Percentiles rank a stretch among this genome's conserved stretches.
Conservation (phyloP, 2,329 filamentous ascomycete genomes). For the Ceratocystiopsis minuta region DNA sequence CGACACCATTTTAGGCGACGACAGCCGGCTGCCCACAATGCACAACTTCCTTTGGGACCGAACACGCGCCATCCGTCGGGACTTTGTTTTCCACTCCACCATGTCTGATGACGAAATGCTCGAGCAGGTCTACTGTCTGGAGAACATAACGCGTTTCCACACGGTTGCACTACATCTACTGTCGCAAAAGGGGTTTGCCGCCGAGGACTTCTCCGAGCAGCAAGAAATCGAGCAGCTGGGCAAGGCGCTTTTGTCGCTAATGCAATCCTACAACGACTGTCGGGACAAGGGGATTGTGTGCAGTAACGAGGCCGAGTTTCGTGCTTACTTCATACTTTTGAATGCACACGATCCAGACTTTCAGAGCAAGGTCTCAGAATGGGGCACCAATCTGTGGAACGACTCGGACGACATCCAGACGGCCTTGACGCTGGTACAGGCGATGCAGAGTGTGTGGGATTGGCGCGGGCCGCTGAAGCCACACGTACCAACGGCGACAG, state of each 20-base stretch:
- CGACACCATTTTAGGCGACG: conserved; percentile 37
- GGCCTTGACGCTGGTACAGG: conserved; percentile 40
- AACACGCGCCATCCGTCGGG: conserved; percentile 47
- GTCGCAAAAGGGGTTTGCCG: conserved; percentile 34
- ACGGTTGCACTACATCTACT: conserved; percentile 46
- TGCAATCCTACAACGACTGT: conserved; percentile 49
- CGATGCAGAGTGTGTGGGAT: conserved; percentile 38
- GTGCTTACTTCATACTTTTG: conserved; percentile 46
- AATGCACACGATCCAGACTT: conserved; percentile 41
- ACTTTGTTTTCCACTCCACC: conserved; percentile 49
- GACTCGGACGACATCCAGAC: conserved; percentile 41
- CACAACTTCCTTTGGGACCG: conserved; percentile 53
- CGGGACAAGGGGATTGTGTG: conserved; percentile 37
- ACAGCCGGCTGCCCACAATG: conserved; percentile 29
- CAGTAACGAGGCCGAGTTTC: conserved; percentile 46
- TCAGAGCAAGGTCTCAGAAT: conserved; percentile 34
- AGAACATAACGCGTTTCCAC: conserved; percentile 49
- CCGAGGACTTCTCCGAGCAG: conserved; percentile 45
- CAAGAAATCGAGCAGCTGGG: conserved; percentile 51
- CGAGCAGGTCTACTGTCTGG: conserved; percentile 43
- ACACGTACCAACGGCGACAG: conserved; percentile 27
- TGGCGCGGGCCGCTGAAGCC: conserved; percentile 39
- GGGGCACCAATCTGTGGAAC: conserved; percentile 36
- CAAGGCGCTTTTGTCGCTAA: conserved; percentile 45
- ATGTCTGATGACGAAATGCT: conserved; percentile 38